Conservation (phyloP, 148 eudicot species). For the Chenopodium formosanum region DNA sequence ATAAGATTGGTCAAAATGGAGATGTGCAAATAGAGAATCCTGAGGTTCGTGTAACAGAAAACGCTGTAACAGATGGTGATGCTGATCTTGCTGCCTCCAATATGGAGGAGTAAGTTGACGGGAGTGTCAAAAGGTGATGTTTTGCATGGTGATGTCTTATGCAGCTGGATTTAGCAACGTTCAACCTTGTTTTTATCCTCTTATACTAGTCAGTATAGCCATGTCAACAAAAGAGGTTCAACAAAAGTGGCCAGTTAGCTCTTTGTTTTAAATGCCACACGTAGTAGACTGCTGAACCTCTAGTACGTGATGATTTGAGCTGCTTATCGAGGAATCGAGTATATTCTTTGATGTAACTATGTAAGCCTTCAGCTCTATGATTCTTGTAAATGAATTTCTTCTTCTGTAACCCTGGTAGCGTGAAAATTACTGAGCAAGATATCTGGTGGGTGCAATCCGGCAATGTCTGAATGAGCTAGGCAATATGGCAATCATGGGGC, state of each 20-base stretch:
- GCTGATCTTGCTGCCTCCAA: constrained; percentile 20
- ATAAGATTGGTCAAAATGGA: constrained; percentile 28
- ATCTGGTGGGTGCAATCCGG: not conserved
- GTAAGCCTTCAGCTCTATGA: not conserved
- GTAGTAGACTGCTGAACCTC: not conserved
- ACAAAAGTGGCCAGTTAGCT: not conserved
- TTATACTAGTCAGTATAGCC: not conserved
- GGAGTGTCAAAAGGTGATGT: not conserved
- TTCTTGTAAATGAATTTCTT: not conserved
- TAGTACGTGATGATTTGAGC: not conserved
- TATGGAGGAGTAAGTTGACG: constrained; percentile 24
- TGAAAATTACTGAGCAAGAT: not conserved
- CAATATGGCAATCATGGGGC: no score
- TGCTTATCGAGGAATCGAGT: not conserved
- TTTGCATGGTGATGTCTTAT: not conserved
- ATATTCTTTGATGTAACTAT: not conserved
- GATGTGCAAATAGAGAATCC: constrained; percentile 27
- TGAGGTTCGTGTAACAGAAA: constrained; percentile 25
- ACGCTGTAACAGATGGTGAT: constrained; percentile 30
- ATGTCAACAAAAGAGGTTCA: not conserved
- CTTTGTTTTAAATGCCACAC: not conserved
- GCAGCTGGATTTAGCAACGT: not conserved
- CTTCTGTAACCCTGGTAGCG: not conserved
- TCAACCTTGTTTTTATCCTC: not conserved
- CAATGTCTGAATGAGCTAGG: not conserved